A percentile compares a stretch with the other conserved stretches of the same genome.
Evolutionary conservation across 2,329 filamentous ascomycete genomes (phyloP).

Genomic region (Colletotrichum karsti): DNA sequence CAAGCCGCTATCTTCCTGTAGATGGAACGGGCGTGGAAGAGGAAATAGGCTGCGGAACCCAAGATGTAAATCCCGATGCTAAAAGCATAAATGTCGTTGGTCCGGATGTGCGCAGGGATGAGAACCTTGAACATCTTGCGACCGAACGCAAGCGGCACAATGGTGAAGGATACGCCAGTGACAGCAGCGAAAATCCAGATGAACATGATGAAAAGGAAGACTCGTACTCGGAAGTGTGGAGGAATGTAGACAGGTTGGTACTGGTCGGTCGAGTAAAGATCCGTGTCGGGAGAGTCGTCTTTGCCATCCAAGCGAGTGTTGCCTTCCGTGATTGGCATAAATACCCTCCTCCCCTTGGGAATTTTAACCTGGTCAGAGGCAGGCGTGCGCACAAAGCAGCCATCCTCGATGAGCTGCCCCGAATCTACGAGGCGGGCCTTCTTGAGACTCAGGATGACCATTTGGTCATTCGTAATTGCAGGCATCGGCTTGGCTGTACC

Average conservation of each 20-base stretch:
- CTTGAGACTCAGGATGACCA: slow-evolving; percentile 43
- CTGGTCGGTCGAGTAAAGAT: slow-evolving; percentile 64
- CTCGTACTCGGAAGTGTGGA: slow-evolving; percentile 81
- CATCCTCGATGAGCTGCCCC: slow-evolving; percentile 71
- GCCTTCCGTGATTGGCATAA: slow-evolving; percentile 76
- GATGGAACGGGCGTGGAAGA: slow-evolving; percentile 59
- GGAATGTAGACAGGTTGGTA: slow-evolving; percentile 84
- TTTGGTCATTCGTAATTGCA: slow-evolving; percentile 44
- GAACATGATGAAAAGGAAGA: slow-evolving; percentile 85
- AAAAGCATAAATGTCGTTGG: slow-evolving; percentile 97
- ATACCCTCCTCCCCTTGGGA: slow-evolving; percentile 83
- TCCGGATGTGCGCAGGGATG: slow-evolving; percentile 75
- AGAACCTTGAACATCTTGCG: slow-evolving; percentile 78
- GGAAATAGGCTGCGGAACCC: slow-evolving; percentile 71
- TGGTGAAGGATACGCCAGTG: slow-evolving; percentile 85
- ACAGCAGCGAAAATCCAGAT: slow-evolving; percentile 94
- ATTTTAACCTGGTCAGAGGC: slow-evolving; percentile 96
- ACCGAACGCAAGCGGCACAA: slow-evolving; percentile 87
- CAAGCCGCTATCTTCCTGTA: slow-evolving; percentile 41
- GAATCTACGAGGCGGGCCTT: slow-evolving; percentile 57
- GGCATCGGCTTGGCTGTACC: slow-evolving; percentile 53
- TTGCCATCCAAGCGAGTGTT: slow-evolving; percentile 72
- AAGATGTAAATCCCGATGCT: slow-evolving; percentile 88
- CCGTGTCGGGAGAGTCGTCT: slow-evolving; percentile 61
- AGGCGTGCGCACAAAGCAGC: slow-evolving; percentile 89